Evolutionary conservation across 768 basidiomycete species (phyloP).

Genomic region (Strobilomyces echinocephalus): DNA sequence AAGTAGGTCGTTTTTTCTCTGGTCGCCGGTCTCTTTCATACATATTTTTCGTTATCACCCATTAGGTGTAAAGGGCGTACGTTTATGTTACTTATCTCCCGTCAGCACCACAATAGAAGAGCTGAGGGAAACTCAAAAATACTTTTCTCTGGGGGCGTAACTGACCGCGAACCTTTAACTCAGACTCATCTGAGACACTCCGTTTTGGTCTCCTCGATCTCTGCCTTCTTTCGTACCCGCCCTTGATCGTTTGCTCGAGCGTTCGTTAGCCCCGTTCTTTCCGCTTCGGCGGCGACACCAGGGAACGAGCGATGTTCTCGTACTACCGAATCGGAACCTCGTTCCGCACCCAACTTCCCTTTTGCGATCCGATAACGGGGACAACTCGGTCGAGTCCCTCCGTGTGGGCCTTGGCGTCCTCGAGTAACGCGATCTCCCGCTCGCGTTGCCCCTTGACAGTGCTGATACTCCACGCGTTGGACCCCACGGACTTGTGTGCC

Average conservation of each 20-base stretch:
- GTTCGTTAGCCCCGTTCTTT: constrained; percentile 8
- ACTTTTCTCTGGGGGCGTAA: neutral
- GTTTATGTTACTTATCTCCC: neutral
- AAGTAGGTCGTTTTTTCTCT: constrained; percentile 5
- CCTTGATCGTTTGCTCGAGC: constrained; percentile 1
- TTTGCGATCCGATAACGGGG: constrained; percentile 9
- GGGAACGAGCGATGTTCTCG: constrained; percentile 10
- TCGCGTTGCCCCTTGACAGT: constrained; percentile 7
- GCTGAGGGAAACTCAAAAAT: neutral
- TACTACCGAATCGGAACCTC: constrained; percentile 4
- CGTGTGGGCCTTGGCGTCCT: constrained; percentile 4
- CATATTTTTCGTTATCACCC: neutral
- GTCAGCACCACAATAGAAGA: neutral
- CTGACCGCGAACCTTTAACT: neutral
- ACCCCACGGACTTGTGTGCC: constrained; percentile 6
- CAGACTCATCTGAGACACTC: constrained; percentile 8
- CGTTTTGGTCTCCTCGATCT: constrained; percentile 1
- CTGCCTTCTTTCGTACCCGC: constrained; percentile 2
- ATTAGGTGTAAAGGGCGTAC: neutral
- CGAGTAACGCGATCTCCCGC: constrained; percentile 8
- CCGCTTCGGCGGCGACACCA: neutral
- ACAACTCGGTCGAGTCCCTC: neutral
- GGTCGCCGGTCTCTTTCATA: neutral
- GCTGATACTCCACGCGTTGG: constrained; percentile 6
- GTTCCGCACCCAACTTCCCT: neutral